A percentile compares a stretch with the other conserved stretches of the same genome.
Conservation (phyloP, 805 yeast genomes). For the Sporopachydermia lactativora region DNA sequence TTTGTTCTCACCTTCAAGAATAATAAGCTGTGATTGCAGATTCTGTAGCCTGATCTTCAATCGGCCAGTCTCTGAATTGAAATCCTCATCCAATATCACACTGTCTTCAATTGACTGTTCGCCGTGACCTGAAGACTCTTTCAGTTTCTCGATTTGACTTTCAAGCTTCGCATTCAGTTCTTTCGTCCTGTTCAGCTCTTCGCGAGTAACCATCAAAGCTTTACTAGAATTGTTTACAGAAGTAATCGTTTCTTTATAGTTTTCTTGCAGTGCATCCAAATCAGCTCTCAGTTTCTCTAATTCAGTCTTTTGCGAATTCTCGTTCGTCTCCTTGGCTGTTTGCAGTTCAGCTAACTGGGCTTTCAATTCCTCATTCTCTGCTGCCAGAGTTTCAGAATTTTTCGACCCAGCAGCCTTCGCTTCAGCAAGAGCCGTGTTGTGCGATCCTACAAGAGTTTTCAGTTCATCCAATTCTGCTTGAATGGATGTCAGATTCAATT, state of each 20-base stretch:
- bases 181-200: conserved; percentile 50
- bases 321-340: conserved; percentile 41
- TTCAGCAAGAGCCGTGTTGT: background rate
- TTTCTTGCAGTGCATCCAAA: conserved; percentile 31
- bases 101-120: conserved; percentile 16
- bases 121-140: conserved; percentile 32
- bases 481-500: too few relatives aligned
- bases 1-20: background rate
- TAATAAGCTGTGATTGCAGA: background rate
- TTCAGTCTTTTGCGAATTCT: background rate
- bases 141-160: conserved; percentile 58
- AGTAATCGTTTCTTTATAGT: conserved; percentile 57
- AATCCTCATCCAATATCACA: conserved; percentile 20
- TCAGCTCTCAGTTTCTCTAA: background rate
- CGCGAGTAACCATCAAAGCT: conserved; percentile 62
- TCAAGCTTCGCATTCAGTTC: conserved; percentile 38
- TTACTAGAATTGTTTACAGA: conserved; percentile 61
- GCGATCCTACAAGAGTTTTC: background rate
- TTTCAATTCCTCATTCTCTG: conserved; percentile 78
- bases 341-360: conserved; percentile 82
- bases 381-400: conserved; percentile 70
- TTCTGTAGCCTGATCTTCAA: background rate
- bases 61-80: conserved; percentile 15
- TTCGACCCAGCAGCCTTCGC: conserved; percentile 19
- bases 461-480: background rate